Conservation (phyloP, 129 eudicot species). For the Centella asiatica region DNA sequence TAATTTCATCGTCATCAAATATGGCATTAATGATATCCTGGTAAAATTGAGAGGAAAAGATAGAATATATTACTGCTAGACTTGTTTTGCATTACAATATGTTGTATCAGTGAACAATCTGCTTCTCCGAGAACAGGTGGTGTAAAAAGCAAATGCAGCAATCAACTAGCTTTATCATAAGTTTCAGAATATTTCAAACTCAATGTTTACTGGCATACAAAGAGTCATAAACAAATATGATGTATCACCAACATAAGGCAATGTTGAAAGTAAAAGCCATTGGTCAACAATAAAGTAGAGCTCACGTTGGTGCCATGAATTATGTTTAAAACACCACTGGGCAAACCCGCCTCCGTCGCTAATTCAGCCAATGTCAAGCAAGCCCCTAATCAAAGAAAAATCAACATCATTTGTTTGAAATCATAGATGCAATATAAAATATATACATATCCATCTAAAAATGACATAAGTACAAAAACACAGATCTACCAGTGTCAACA, state of each 20-base stretch:
- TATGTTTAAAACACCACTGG: conserved; percentile 79
- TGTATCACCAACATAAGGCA: background rate
- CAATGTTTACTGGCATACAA: background rate
- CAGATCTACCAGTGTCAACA: too few species aligned
- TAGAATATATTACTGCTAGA: background rate
- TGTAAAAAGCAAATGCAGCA: background rate
- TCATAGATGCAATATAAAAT: background rate
- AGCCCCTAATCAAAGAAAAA: conserved; percentile 44
- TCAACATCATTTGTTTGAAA: background rate
- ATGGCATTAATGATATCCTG: conserved; percentile 7
- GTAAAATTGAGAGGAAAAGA: background rate
- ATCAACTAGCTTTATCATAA: too few species aligned
- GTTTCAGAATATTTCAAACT: too few species aligned
- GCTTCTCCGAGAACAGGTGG: too few species aligned
- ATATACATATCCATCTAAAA: background rate
- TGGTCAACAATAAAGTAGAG: conserved; percentile 2
- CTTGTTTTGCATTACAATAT: background rate
- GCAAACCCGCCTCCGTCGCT: conserved; percentile 99
- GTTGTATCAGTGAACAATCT: background rate
- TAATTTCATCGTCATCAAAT: conserved; percentile 1
- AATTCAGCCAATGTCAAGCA: conserved; percentile 88
- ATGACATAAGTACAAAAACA: background rate
- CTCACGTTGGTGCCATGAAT: conserved; percentile 93
- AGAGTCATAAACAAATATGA: background rate
- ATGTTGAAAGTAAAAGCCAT: background rate